These are phyloP conservation scores for Scenedesmus sp. DNA, from an alignment of 163 green algal species.

Conservation along the genomic window DNA sequence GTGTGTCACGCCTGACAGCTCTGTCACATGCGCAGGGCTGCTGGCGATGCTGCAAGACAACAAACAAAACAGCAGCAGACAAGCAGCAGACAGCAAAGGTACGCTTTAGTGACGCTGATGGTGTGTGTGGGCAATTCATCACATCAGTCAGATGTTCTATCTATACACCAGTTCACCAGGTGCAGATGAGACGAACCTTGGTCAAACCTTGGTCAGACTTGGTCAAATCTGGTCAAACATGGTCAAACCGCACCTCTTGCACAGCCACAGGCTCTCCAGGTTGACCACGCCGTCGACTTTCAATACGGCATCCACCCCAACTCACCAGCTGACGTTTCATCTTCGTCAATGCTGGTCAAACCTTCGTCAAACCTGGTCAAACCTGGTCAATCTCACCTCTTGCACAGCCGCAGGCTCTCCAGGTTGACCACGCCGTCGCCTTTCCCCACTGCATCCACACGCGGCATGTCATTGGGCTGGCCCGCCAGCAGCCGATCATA, in stretches of 20 bases:
- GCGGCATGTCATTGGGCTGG: not conserved
- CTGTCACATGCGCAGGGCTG: not conserved
- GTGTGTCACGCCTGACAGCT: constrained; percentile 21
- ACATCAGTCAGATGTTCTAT: not conserved
- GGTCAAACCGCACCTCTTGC: not conserved
- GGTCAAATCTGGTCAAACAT: too few species aligned
- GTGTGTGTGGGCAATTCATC: not conserved
- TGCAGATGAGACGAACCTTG: too few species aligned
- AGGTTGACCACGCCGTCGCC: constrained; percentile 29
- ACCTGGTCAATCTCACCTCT: not conserved
- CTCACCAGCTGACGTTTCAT: too few species aligned
- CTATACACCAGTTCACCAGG: too few species aligned
- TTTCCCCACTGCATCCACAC: not conserved
- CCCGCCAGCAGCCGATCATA: not conserved
- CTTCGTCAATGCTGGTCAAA: too few species aligned
- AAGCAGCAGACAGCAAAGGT: not conserved
- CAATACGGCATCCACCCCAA: not conserved
- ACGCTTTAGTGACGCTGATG: not conserved
- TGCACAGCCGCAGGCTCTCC: constrained; percentile 33
- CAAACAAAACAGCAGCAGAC: not conserved
- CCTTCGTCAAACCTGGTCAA: too few species aligned
- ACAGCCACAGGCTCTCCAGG: constrained; percentile 32
- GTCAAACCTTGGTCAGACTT: too few species aligned
- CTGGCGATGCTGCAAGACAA: constrained; percentile 23
- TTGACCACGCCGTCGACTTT: constrained; percentile 30